phyloP scores from a whole-genome alignment of 1,284 basidiomycete genomes.

The Ceratorhiza oryzae-sativae region DNA sequence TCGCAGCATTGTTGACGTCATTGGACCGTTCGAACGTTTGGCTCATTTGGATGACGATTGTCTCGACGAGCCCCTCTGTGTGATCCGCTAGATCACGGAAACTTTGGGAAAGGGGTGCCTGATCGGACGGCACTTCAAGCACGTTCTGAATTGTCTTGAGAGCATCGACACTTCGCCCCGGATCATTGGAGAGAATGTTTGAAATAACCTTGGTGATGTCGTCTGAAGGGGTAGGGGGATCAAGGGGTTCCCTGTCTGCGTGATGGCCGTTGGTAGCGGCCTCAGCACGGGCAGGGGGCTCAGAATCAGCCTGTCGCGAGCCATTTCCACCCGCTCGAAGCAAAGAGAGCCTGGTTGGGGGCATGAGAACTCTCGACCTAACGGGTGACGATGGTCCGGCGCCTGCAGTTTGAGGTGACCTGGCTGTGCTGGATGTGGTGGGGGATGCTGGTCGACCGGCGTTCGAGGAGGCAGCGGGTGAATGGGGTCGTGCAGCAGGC shows the following conservation, averaged over 20 bases:
- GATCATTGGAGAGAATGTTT: conserved; percentile 84
- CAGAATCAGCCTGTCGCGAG: conserved; percentile 45
- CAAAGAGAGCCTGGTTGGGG: conserved; percentile 18
- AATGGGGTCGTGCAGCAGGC: conserved; percentile 44
- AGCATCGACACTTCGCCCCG: conserved; percentile 87
- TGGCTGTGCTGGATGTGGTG: background rate
- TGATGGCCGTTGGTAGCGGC: conserved; percentile 40
- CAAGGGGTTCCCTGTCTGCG: background rate
- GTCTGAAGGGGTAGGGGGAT: conserved; percentile 50
- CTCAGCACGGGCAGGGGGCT: conserved; percentile 43
- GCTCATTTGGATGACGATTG: conserved; percentile 86
- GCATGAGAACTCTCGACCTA: conserved; percentile 49
- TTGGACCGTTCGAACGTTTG: conserved; percentile 84
- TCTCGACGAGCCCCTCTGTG: conserved; percentile 86
- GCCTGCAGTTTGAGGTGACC: conserved; percentile 15
- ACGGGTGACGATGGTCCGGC: conserved; percentile 63
- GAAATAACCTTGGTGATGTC: conserved; percentile 80
- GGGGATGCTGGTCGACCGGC: conserved; percentile 18
- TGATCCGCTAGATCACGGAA: conserved; percentile 83
- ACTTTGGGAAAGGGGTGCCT: conserved; percentile 58
- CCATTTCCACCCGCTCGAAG: conserved; percentile 12
- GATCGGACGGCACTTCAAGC: conserved; percentile 62
- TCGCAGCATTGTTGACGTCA: conserved; percentile 73
- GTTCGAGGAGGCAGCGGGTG: conserved; percentile 24
- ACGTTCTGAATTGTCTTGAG: conserved; percentile 90